Conservation (phyloP, 371 early-diverging fungal genomes). For the Mucor velutinosus region DNA sequence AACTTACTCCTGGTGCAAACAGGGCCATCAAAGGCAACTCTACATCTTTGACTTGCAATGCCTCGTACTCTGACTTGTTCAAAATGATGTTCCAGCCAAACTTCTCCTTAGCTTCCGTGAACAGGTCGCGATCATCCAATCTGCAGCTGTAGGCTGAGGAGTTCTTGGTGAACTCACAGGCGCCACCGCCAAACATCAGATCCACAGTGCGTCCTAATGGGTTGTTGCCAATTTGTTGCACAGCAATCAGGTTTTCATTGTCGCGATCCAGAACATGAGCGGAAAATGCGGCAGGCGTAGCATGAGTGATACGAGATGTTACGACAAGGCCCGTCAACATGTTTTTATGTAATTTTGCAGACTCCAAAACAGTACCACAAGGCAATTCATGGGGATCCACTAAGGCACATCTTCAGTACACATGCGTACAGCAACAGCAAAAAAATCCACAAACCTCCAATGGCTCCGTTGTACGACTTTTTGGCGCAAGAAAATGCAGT, state of each 20-base stretch:
- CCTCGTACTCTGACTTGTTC: slow-evolving; percentile 67
- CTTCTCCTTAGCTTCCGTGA: slow-evolving; percentile 51
- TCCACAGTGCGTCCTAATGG: slow-evolving; percentile 82
- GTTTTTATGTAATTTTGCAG: slow-evolving; percentile 78
- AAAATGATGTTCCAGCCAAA: slow-evolving; percentile 57
- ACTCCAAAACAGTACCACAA: slow-evolving; percentile 93
- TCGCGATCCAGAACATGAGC: slow-evolving; percentile 82
- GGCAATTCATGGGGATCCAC: slow-evolving; percentile 66
- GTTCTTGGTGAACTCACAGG: slow-evolving; percentile 81
- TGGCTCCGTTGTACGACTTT: slow-evolving; percentile 91
- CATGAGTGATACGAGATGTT: slow-evolving; percentile 93
- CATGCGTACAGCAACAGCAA: neutral
- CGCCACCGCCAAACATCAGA: slow-evolving; percentile 91
- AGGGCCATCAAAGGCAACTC: slow-evolving; percentile 78
- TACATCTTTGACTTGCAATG: slow-evolving; percentile 17
- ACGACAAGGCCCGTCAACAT: slow-evolving; percentile 90
- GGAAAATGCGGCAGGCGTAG: slow-evolving; percentile 79
- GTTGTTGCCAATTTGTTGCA: slow-evolving; percentile 85
- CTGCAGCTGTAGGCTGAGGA: slow-evolving; percentile 65
- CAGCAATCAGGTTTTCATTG: slow-evolving; percentile 84
- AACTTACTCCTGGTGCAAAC: slow-evolving; percentile 52
- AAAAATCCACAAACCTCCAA: slow-evolving; percentile 48
- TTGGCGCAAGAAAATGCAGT: slow-evolving; percentile 87
- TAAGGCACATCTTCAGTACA: slow-evolving; percentile 10
- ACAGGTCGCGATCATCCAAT: slow-evolving; percentile 68